Evolutionary conservation across 225 moss, liverwort and hornwort species (phyloP).

Genomic region (Sphagnum tenellum): DNA sequence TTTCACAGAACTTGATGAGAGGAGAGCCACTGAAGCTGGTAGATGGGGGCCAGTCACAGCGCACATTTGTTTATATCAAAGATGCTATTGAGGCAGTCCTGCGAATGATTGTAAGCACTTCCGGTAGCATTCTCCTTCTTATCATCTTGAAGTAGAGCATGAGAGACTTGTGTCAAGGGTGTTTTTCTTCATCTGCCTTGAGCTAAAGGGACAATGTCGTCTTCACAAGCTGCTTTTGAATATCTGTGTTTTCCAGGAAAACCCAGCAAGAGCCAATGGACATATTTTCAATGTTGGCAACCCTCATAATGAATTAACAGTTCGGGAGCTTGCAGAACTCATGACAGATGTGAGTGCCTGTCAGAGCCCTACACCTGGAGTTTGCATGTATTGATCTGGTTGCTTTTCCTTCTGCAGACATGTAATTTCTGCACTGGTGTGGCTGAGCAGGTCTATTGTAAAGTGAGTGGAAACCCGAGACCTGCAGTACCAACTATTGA

Average conservation of each 20-base stretch:
- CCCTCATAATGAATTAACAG: conserved; percentile 33
- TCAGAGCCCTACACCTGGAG: no score
- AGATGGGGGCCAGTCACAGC: conserved; percentile 39
- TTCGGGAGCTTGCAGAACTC: conserved; percentile 43
- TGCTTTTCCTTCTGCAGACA: not conserved
- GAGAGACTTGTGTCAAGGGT: not conserved
- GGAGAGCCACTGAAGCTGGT: conserved; percentile 48
- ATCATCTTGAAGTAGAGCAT: no score
- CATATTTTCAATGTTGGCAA: conserved; percentile 58
- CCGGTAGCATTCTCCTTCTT: no score
- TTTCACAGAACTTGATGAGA: conserved; percentile 38
- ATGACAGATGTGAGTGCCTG: conserved; percentile 34
- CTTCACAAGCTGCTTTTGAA: no score
- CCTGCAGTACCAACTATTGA: conserved; percentile 33
- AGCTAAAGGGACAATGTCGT: not conserved
- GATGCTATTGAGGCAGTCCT: conserved; percentile 46
- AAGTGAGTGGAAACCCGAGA: conserved; percentile 29
- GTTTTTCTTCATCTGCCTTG: not conserved
- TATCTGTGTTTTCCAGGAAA: conserved; percentile 21
- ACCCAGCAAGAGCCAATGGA: conserved; percentile 41
- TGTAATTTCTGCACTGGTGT: no score
- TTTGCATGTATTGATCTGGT: not conserved
- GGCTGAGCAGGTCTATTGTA: conserved; percentile 23
- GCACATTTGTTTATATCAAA: conserved; percentile 45
- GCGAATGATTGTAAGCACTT: conserved; percentile 33